Percentiles rank a stretch among this genome's conserved stretches.
These are phyloP conservation scores for Cucurbita pepo DNA, from an alignment of 306 rosid genomes.

Conservation along the genomic window DNA sequence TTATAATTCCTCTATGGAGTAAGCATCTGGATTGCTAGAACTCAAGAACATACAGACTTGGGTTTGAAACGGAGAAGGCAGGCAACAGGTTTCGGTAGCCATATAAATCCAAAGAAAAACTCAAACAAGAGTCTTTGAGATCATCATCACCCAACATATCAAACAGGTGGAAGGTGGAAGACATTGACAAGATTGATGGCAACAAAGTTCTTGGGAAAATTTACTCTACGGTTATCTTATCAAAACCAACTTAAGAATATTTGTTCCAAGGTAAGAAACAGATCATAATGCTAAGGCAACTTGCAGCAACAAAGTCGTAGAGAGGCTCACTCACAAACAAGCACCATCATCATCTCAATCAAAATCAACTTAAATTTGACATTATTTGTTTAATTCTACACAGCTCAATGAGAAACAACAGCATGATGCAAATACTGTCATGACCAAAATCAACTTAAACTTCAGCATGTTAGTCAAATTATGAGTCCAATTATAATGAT, in stretches of 20 bases:
- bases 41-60: neutral
- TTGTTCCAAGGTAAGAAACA: slow-evolving; percentile 19
- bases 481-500: neutral
- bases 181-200: slow-evolving; percentile 33
- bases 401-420: neutral
- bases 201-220: slow-evolving; percentile 7
- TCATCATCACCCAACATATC: slow-evolving; percentile 2
- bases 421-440: neutral
- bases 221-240: neutral
- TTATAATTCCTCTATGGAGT: neutral
- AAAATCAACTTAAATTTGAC: neutral
- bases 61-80: slow-evolving; percentile 5
- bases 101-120: slow-evolving; percentile 21
- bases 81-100: slow-evolving; percentile 13
- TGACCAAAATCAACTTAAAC: neutral
- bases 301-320: slow-evolving; percentile 18
- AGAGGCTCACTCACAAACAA: neutral
- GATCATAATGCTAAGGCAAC: slow-evolving; percentile 11
- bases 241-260: neutral
- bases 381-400: too few species aligned
- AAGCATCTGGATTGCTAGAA: neutral
- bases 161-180: slow-evolving; percentile 12
- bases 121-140: neutral
- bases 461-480: slow-evolving; percentile 2
- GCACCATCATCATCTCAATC: neutral